Conservation (phyloP, 2,329 filamentous ascomycete species). For the Trematosphaeria pertusa region DNA sequence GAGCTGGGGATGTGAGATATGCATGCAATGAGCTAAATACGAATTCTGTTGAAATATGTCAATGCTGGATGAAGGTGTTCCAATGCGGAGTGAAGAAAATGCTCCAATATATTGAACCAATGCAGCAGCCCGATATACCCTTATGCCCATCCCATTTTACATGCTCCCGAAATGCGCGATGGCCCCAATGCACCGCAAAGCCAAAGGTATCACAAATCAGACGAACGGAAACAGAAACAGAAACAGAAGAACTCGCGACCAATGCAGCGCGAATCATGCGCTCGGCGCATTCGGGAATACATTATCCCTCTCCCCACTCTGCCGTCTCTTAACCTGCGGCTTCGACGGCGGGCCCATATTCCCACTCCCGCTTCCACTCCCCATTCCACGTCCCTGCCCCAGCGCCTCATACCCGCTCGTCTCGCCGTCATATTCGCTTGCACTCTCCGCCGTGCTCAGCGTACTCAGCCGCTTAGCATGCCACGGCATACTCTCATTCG, state of each 20-base stretch:
- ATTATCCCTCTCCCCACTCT: constrained; percentile 14
- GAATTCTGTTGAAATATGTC: too few species aligned
- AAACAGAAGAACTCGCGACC: too few species aligned
- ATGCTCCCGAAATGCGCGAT: too few species aligned
- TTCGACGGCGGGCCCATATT: constrained; percentile 21
- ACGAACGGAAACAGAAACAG: too few species aligned
- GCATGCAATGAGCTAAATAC: too few species aligned
- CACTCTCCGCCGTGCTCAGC: constrained; percentile 37
- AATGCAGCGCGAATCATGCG: too few species aligned
- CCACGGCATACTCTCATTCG: constrained; percentile 33
- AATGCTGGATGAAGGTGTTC: constrained; percentile 32
- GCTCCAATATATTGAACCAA: constrained; percentile 7
- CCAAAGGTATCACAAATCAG: too few species aligned
- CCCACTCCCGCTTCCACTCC: constrained; percentile 11
- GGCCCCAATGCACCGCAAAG: too few species aligned
- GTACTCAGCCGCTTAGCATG: constrained; percentile 43
- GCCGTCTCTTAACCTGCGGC: constrained; percentile 7
- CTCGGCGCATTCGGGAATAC: constrained; percentile 26
- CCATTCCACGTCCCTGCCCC: constrained; percentile 5
- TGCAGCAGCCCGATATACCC: too few species aligned
- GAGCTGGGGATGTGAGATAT: too few species aligned
- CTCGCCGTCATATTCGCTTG: constrained; percentile 27
- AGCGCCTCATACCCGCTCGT: constrained; percentile 9
- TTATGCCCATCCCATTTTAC: too few species aligned
- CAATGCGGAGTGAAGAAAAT: constrained; percentile 28